Conservation (phyloP, 2,329 filamentous ascomycete species). For the Curvularia sp. region DNA sequence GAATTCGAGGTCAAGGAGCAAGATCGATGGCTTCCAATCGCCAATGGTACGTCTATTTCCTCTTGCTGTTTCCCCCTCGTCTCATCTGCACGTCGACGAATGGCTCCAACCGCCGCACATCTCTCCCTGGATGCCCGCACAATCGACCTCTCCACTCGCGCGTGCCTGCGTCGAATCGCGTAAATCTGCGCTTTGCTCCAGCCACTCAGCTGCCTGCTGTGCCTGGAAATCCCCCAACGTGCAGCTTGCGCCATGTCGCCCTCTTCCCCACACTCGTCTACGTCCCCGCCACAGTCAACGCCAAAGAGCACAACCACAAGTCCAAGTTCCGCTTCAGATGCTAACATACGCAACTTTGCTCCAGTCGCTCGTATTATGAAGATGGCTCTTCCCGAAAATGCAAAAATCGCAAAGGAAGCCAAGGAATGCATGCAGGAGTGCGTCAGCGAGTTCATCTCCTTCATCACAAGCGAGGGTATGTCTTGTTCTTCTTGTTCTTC, state of each 20-base stretch:
- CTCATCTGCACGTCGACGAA: constrained; percentile 49
- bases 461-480: constrained; percentile 98
- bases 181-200: constrained; percentile 32
- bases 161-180: constrained; percentile 56
- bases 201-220: constrained; percentile 34
- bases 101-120: constrained; percentile 54
- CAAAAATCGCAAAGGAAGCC: constrained; percentile 98
- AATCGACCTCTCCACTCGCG: constrained; percentile 56
- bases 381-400: constrained; percentile 93
- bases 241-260: constrained; percentile 55
- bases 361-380: constrained; percentile 99
- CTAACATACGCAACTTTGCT: constrained; percentile 93
- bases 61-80: constrained; percentile 35
- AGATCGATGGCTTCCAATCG: constrained; percentile 99
- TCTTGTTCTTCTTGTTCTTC: constrained; percentile 28
- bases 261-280: constrained; percentile 51
- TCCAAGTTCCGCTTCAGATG: constrained; percentile 65
- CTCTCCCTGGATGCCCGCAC: constrained; percentile 54
- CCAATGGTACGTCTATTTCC: constrained; percentile 86
- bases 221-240: constrained; percentile 50
- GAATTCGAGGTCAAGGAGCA: constrained; percentile 99
- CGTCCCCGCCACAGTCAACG: constrained; percentile 42
- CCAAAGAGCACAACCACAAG: constrained; percentile 35
- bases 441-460: constrained; percentile 99
- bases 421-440: constrained; percentile 99